Conservation (phyloP, 2,329 filamentous ascomycete genomes). For the Cladosporium austrohemisphaericum region DNA sequence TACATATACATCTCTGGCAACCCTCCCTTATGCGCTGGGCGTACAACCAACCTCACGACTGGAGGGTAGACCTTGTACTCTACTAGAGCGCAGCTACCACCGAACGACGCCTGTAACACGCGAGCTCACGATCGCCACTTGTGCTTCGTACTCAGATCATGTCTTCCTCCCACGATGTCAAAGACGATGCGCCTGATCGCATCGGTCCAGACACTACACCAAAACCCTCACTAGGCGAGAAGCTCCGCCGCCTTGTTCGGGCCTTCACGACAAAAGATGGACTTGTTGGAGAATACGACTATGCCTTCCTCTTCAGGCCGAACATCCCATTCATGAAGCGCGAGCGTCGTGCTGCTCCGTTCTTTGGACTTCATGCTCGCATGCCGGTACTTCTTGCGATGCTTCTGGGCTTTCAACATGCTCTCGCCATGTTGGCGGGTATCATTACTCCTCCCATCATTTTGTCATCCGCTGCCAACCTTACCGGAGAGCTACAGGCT, state of each 20-base stretch:
- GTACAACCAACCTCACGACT: slow-evolving; percentile 26
- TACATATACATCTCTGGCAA: too few species aligned
- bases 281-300: slow-evolving; percentile 82
- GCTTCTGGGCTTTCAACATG: slow-evolving; percentile 74
- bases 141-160: slow-evolving; percentile 15
- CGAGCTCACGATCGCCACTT: not conserved
- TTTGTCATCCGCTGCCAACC: slow-evolving; percentile 63
- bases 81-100: not conserved
- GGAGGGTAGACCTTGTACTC: slow-evolving; percentile 19
- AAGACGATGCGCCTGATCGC: slow-evolving; percentile 42
- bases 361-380: slow-evolving; percentile 76
- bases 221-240: slow-evolving; percentile 41
- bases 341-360: slow-evolving; percentile 59
- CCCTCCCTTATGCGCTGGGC: slow-evolving; percentile 20
- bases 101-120: not conserved
- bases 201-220: slow-evolving; percentile 43
- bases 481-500: slow-evolving; percentile 59
- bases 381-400: slow-evolving; percentile 73
- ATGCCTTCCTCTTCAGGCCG: slow-evolving; percentile 77
- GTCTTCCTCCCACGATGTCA: slow-evolving; percentile 29
- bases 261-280: slow-evolving; percentile 57
- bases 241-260: slow-evolving; percentile 38
- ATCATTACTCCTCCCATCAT: slow-evolving; percentile 78
- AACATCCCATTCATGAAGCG: slow-evolving; percentile 79
- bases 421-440: slow-evolving; percentile 65